phyloP scores from a whole-genome alignment of 1,284 basidiomycete species.

The Chondrostereum purpureum region DNA sequence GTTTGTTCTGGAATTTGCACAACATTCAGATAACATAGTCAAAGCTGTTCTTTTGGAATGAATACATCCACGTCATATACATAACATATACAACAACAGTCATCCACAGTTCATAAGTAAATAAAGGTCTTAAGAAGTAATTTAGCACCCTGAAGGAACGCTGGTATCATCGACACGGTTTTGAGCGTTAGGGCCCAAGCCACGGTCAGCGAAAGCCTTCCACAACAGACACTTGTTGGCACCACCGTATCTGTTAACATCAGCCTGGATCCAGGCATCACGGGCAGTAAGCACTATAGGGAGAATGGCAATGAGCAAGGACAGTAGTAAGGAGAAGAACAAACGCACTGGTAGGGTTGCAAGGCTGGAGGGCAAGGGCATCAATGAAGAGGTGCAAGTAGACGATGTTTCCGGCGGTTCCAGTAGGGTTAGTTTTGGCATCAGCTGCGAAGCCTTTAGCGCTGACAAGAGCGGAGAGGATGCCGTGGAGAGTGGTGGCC shows the following conservation, averaged over 20 bases:
- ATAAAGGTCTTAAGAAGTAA: too few relatives aligned
- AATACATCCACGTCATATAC: too few relatives aligned
- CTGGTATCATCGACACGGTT: constrained; percentile 28
- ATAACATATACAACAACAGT: too few relatives aligned
- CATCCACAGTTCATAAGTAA: too few relatives aligned
- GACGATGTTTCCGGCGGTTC: constrained; percentile 38
- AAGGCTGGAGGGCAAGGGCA: too few relatives aligned
- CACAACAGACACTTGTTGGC: constrained; percentile 42
- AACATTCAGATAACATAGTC: constrained; percentile 5
- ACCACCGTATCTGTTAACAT: constrained; percentile 39
- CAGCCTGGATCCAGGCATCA: constrained; percentile 48
- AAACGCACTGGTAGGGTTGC: constrained; percentile 38
- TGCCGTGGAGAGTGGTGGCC: constrained; percentile 48
- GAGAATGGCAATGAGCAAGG: constrained; percentile 4
- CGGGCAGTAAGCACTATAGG: constrained; percentile 27
- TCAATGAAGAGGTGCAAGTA: constrained; percentile 45
- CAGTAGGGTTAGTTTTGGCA: constrained; percentile 32
- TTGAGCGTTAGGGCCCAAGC: constrained; percentile 40
- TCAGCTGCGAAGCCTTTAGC: constrained; percentile 33
- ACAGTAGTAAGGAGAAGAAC: background rate
- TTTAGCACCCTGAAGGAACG: constrained; percentile 33
- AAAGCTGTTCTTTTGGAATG: too few relatives aligned
- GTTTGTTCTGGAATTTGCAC: too few relatives aligned
- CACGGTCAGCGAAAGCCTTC: constrained; percentile 43
- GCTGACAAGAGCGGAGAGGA: constrained; percentile 38